Conservation (phyloP, 1,284 basidiomycete species). For the Leccinum holopus region DNA sequence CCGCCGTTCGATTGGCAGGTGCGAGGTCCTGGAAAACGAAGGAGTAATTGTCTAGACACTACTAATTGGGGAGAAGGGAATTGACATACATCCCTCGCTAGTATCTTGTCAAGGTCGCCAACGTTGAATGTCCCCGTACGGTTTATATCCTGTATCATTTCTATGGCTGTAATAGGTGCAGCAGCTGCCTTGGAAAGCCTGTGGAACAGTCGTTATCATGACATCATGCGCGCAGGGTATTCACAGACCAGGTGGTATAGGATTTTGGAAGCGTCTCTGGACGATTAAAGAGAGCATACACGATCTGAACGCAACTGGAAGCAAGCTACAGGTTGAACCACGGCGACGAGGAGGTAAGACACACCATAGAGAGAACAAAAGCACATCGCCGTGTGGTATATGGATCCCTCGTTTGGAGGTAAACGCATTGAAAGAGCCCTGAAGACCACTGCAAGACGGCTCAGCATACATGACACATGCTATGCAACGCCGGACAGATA, state of each 20-base stretch:
- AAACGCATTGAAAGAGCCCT: constrained; percentile 79
- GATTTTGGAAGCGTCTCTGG: constrained; percentile 82
- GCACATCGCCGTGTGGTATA: constrained; percentile 82
- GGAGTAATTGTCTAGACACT: constrained; percentile 6
- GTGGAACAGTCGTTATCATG: background rate
- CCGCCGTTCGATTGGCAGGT: constrained; percentile 39
- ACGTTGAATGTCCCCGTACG: constrained; percentile 58
- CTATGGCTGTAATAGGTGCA: constrained; percentile 59
- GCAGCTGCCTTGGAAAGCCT: constrained; percentile 67
- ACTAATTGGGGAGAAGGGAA: constrained; percentile 14
- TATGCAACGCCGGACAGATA: background rate
- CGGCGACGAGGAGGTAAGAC: constrained; percentile 14
- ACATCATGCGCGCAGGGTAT: background rate
- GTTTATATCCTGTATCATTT: constrained; percentile 63
- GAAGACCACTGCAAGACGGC: constrained; percentile 61
- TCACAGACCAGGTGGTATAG: constrained; percentile 69
- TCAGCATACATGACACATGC: constrained; percentile 2
- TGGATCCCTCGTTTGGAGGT: constrained; percentile 63
- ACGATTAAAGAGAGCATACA: constrained; percentile 79
- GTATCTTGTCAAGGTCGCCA: constrained; percentile 52
- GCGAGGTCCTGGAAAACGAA: constrained; percentile 38
- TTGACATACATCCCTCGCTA: constrained; percentile 47
- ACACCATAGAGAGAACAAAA: constrained; percentile 81
- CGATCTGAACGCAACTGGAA: constrained; percentile 82
- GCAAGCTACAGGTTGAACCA: constrained; percentile 3